Evolutionary conservation across 768 basidiomycete species (phyloP).

Genomic region (Mycena galericulata): DNA sequence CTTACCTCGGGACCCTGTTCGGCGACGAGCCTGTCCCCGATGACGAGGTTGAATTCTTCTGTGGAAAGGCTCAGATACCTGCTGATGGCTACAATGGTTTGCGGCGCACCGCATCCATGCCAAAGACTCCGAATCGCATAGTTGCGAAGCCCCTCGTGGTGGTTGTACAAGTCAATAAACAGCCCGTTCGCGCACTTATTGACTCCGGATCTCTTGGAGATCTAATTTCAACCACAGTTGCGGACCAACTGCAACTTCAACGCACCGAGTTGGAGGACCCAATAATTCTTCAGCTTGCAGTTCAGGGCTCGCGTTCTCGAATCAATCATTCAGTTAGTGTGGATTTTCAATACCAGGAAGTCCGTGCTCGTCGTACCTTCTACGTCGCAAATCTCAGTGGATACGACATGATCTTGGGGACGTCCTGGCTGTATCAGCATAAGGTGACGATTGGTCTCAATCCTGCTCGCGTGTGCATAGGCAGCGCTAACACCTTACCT

Average conservation of each 20-base stretch:
- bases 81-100: conserved; percentile 17
- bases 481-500: conserved; percentile 28
- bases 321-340: conserved; percentile 36
- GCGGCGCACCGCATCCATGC: conserved; percentile 18
- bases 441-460: conserved; percentile 35
- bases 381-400: conserved; percentile 43
- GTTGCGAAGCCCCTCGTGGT: conserved; percentile 48
- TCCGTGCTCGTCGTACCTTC: conserved; percentile 30
- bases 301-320: conserved; percentile 50
- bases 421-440: conserved; percentile 42
- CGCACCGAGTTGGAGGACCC: conserved; percentile 43
- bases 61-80: conserved; percentile 15
- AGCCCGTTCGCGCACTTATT: conserved; percentile 47
- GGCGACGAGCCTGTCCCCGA: too few species aligned
- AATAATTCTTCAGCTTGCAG: conserved; percentile 50
- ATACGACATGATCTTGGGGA: conserved; percentile 45
- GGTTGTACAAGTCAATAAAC: conserved; percentile 44
- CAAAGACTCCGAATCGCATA: conserved; percentile 21
- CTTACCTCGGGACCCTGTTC: too few species aligned
- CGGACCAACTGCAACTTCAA: conserved; percentile 48
- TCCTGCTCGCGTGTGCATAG: conserved; percentile 31
- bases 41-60: too few species aligned
- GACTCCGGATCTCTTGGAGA: conserved; percentile 55
- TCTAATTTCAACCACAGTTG: conserved; percentile 50
- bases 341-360: conserved; percentile 28